Evolutionary conservation across 441 rosid genomes (phyloP), one percentile per base, ranked within the genome.

Genomic region (Erysimum pusillum): DNA sequence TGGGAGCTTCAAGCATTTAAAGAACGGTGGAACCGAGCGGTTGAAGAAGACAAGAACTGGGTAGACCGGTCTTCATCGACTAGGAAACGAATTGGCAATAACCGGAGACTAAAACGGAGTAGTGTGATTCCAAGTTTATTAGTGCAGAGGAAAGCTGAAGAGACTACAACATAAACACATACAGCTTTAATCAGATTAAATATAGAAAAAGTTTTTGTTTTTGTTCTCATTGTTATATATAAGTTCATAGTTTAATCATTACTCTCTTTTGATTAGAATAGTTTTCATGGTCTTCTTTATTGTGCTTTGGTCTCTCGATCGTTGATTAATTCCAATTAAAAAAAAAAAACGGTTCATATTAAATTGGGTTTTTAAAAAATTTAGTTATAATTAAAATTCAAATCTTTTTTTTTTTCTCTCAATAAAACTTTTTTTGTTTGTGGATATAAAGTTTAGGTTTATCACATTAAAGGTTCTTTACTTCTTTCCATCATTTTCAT

Each of bases 1-100:
- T 82, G 87, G 93, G 99, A 96, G 76, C 92, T 88, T 62, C 76
- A 85, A 60, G 78, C 80, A 4, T 91, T 96, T 32, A 89, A 87
- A 86, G 78, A 88, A 42, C 80, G 99, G 6, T 96, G 99, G 99
- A 87, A 90, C 64, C 49, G 46, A 66, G 94, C 97, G 0, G 83
- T 93, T 6, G 82, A 79, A 63, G 84, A 77, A 56, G 98, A 96
- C 76, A 83, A 81, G 74, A 34, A 53, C 4, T 96, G 98, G 98
- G 82, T 76, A 6, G 97, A 89, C 67, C 95, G 97, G 9, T 89
- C 69, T 82, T 57, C 76, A 11, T 66, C 85, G 73, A 68, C 69
- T n/a, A 14, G 20, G 82, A 56, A 71, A 39, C 48, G 68, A 10
- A 15, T 18, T 15, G 63, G 63, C 45, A 59, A 22, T 44, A 65